phyloP scores from a whole-genome alignment of 1,139 yeast species.

The Chernovozyma aurita region DNA sequence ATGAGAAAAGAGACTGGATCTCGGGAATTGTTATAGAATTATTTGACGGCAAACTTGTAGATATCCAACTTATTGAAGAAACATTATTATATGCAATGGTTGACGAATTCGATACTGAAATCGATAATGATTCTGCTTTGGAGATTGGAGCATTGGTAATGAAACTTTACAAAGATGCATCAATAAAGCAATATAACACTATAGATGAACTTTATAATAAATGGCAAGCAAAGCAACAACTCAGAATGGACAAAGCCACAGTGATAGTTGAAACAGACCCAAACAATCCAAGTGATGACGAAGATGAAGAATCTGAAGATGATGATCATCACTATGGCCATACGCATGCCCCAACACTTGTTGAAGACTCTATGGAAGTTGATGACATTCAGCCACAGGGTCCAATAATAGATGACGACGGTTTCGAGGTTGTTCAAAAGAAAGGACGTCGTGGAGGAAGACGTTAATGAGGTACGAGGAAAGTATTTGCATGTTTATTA shows the following conservation, averaged over 20 bases:
- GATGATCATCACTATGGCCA: conserved; percentile 15
- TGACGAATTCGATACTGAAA: conserved; percentile 85
- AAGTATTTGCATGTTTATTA: background rate
- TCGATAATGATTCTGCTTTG: conserved; percentile 86
- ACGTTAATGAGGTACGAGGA: conserved; percentile 7
- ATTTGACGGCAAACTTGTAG: conserved; percentile 65
- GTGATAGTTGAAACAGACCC: conserved; percentile 53
- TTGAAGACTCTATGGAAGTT: conserved; percentile 36
- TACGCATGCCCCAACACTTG: conserved; percentile 12
- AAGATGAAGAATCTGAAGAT: conserved; percentile 41
- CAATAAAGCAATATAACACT: conserved; percentile 42
- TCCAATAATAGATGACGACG: conserved; percentile 88
- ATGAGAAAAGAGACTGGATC: conserved; percentile 93
- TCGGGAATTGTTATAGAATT: conserved; percentile 78
- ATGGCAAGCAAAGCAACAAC: conserved; percentile 53
- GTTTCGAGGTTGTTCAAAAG: conserved; percentile 81
- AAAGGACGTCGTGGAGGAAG: conserved; percentile 38
- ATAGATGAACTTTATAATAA: conserved; percentile 58
- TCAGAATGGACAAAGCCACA: conserved; percentile 21
- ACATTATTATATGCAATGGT: conserved; percentile 84
- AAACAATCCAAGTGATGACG: conserved; percentile 51
- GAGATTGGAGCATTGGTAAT: conserved; percentile 66
- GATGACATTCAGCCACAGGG: conserved; percentile 32
- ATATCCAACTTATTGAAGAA: conserved; percentile 76
- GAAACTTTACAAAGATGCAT: conserved; percentile 62